These are phyloP conservation scores for Podila minutissima DNA, from an alignment of 192 early-diverging fungal species.

Conservation along the genomic window DNA sequence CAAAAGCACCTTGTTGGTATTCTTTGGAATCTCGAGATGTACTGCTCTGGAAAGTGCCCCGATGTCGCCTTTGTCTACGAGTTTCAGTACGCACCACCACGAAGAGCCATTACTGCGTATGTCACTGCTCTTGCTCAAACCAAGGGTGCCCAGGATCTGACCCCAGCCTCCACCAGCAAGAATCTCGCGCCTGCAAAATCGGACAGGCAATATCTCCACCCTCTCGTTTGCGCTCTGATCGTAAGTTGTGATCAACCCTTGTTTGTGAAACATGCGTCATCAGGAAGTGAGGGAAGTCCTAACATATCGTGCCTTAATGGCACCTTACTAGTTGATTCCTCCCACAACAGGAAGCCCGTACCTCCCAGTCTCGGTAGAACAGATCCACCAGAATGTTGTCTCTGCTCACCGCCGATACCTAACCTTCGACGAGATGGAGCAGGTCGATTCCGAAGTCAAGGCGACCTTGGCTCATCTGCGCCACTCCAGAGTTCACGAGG, in stretches of 20 bases:
- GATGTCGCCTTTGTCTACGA: constrained; percentile 36
- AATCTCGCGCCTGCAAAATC: neutral
- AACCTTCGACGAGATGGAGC: constrained; percentile 29
- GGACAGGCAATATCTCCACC: constrained; percentile 25
- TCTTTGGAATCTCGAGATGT: constrained; percentile 51
- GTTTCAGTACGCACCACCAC: constrained; percentile 19
- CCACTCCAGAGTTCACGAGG: neutral
- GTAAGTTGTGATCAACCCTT: constrained; percentile 15
- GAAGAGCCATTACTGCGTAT: constrained; percentile 21
- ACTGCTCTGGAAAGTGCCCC: constrained; percentile 45
- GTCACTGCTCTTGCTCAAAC: constrained; percentile 1
- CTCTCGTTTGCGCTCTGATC: constrained; percentile 44
- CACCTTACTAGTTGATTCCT: constrained; percentile 15
- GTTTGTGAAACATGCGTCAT: neutral
- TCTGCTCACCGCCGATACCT: constrained; percentile 1
- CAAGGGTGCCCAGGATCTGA: neutral
- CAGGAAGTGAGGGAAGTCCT: neutral
- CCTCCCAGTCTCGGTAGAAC: constrained; percentile 20
- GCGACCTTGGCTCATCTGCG: constrained; percentile 12
- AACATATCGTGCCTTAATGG: neutral
- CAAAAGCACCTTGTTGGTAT: constrained; percentile 36
- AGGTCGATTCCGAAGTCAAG: constrained; percentile 15
- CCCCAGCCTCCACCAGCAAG: constrained; percentile 10
- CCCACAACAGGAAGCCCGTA: constrained; percentile 4
- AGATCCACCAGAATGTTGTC: constrained; percentile 17